Evolutionary conservation across 441 rosid genomes (phyloP).

Genomic region (Euphorbia celastroides): DNA sequence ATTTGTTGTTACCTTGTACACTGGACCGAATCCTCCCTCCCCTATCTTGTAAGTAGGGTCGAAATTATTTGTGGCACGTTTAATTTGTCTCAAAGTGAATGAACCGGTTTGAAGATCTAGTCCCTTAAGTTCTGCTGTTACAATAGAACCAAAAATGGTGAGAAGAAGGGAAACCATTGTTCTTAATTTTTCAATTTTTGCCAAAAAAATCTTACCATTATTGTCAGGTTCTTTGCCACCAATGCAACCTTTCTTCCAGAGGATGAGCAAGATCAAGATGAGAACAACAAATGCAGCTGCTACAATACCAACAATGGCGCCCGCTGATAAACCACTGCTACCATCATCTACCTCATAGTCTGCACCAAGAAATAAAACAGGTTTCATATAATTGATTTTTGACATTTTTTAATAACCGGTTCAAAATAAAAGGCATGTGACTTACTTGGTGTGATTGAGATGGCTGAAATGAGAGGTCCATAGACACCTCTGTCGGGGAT

Average conservation of each 20-base stretch:
- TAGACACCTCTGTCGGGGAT: conserved; percentile 64
- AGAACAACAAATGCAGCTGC: conserved; percentile 34
- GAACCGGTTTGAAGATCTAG: conserved; percentile 59
- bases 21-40: conserved; percentile 95
- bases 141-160: neutral
- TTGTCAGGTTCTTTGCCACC: conserved; percentile 45
- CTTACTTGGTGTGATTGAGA: conserved; percentile 73
- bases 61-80: conserved; percentile 64
- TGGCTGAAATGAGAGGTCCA: conserved; percentile 89
- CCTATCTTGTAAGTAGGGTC: conserved; percentile 65
- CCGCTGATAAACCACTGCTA: conserved; percentile 41
- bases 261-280: conserved; percentile 31
- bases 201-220: conserved; percentile 31
- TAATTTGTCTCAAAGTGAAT: conserved; percentile 66
- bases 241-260: conserved; percentile 49
- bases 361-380: conserved; percentile 21
- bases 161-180: neutral
- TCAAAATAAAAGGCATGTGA: neutral
- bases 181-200: no score
- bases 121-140: conserved; percentile 43
- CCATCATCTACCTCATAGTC: conserved; percentile 62
- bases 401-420: no score
- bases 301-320: conserved; percentile 66
- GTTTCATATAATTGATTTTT: neutral
- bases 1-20: conserved; percentile 49